Percentiles rank a stretch among this genome's conserved stretches.
phyloP scores from a whole-genome alignment of 129 eudicot species.

The Tagetes patula region DNA sequence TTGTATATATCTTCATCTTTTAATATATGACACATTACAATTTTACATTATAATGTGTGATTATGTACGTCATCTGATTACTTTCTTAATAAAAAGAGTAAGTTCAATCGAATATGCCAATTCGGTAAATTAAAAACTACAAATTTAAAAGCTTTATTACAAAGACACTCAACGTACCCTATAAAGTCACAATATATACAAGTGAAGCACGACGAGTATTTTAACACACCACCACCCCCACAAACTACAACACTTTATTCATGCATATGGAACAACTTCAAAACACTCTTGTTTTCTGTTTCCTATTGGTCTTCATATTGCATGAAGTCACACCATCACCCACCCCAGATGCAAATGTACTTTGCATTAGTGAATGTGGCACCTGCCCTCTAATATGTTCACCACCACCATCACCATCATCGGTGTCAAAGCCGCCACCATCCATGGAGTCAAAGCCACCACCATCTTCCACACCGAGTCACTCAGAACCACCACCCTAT shows the following conservation, averaged over 20 bases:
- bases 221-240: slow-evolving; percentile 18
- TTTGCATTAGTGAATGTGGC: slow-evolving; percentile 72
- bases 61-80: background rate
- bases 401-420: slow-evolving; percentile 46
- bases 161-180: slow-evolving; percentile 27
- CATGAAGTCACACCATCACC: slow-evolving; percentile 29
- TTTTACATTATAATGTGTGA: too few species aligned
- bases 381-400: slow-evolving; percentile 80
- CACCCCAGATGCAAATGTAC: slow-evolving; percentile 33
- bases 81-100: background rate
- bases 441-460: slow-evolving; percentile 38
- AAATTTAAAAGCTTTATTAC: slow-evolving; percentile 21
- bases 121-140: background rate
- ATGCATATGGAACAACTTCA: slow-evolving; percentile 33
- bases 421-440: slow-evolving; percentile 26
- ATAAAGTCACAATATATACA: slow-evolving; percentile 29
- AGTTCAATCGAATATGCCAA: background rate
- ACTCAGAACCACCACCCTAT: slow-evolving; percentile 44
- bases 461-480: slow-evolving; percentile 21
- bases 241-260: slow-evolving; percentile 17
- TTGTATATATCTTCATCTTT: too few species aligned
- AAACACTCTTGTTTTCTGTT: slow-evolving; percentile 9
- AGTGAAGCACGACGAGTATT: slow-evolving; percentile 29
- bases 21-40: too few species aligned
- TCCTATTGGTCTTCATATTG: slow-evolving; percentile 26